Evolutionary conservation across 73 alveolate species (phyloP).

Genomic region (Symbiodinium natans): DNA sequence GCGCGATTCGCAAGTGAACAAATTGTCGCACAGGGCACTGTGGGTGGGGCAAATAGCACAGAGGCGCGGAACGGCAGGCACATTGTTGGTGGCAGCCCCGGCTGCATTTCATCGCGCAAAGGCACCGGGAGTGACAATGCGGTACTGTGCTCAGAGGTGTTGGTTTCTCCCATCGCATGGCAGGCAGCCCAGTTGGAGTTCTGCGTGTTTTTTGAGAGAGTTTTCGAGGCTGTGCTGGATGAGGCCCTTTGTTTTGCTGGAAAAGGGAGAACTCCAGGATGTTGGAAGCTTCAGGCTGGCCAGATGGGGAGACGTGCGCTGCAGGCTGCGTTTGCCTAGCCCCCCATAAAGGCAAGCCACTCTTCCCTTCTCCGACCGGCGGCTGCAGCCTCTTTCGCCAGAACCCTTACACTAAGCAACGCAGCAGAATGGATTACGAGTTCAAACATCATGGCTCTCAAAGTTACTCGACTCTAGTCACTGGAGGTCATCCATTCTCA

Average conservation of each 20-base stretch:
- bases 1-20: too few relatives aligned
- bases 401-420: too few relatives aligned
- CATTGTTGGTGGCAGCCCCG: too few relatives aligned
- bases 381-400: neutral
- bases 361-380: neutral
- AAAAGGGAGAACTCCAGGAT: neutral
- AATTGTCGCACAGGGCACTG: too few relatives aligned
- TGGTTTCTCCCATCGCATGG: neutral
- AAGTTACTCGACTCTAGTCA: neutral
- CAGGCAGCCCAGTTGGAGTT: neutral
- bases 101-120: too few relatives aligned
- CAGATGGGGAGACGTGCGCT: too few relatives aligned
- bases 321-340: too few relatives aligned
- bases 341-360: neutral
- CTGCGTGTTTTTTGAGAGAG: too few relatives aligned
- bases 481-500: neutral
- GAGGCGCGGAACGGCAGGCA: neutral
- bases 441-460: too few relatives aligned
- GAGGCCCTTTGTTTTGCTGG: slow-evolving; percentile 1
- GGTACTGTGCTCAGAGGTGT: neutral
- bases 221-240: neutral
- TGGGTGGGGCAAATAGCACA: neutral
- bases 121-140: too few relatives aligned
- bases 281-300: neutral
- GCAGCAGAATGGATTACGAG: too few relatives aligned